Conservation (phyloP, 192 early-diverging fungal species). For the Coemansia sp. region DNA sequence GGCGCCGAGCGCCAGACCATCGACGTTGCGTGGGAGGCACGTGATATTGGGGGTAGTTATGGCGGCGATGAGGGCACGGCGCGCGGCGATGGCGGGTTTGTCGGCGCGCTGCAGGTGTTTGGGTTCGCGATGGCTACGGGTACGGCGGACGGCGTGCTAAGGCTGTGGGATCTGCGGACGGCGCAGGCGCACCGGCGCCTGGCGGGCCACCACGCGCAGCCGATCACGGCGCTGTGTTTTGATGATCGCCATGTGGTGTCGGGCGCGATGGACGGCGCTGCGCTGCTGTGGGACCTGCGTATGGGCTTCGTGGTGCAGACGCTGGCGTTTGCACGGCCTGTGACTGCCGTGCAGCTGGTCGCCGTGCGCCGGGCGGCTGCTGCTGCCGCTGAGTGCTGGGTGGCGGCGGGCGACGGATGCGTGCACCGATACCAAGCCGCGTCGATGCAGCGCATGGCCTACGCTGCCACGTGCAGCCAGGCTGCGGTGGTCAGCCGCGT, state of each 20-base stretch:
- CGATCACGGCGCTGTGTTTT: conserved; percentile 67
- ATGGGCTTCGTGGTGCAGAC: conserved; percentile 67
- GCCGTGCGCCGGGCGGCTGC: conserved; percentile 13
- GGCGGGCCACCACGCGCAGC: conserved; percentile 65
- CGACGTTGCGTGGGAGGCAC: conserved; percentile 76
- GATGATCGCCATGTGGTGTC: conserved; percentile 74
- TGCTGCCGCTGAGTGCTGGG: conserved; percentile 61
- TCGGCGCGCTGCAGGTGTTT: conserved; percentile 76
- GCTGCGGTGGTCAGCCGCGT: conserved; percentile 21
- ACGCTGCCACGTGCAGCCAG: conserved; percentile 55
- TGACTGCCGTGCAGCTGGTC: conserved; percentile 48
- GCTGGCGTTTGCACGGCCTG: conserved; percentile 55
- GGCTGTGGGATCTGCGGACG: conserved; percentile 82
- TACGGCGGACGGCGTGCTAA: conserved; percentile 69
- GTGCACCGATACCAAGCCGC: conserved; percentile 63
- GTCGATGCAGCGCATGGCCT: conserved; percentile 64
- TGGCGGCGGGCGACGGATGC: conserved; percentile 53
- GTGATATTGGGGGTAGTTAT: no score
- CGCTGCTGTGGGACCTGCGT: conserved; percentile 77
- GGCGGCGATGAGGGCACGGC: no score
- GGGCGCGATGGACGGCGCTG: conserved; percentile 68
- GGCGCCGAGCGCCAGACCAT: conserved; percentile 66
- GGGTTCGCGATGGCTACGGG: conserved; percentile 75
- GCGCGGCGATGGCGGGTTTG: conserved; percentile 57
- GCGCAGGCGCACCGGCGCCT: conserved; percentile 74